phyloP scores from a whole-genome alignment of 768 basidiomycete species.

The Tulasnella sp. region DNA sequence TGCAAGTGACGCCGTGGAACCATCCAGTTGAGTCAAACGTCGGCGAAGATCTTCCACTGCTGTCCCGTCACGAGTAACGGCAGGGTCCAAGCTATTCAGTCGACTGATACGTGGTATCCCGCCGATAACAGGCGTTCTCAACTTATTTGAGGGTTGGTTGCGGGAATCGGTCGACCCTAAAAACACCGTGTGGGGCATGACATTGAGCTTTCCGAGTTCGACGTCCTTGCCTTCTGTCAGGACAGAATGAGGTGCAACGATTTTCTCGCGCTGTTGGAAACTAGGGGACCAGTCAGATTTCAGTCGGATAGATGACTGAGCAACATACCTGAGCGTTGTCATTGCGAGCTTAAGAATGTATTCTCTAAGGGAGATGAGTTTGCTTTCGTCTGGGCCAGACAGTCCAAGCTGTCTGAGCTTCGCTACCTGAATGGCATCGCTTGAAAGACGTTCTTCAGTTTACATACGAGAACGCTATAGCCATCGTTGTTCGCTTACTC shows the following conservation, averaged over 20 bases:
- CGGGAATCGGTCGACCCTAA: constrained; percentile 31
- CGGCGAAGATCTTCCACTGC: constrained; percentile 72
- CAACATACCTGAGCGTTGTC: constrained; percentile 58
- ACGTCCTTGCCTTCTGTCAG: constrained; percentile 49
- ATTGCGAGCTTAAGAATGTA: constrained; percentile 78
- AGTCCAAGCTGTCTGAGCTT: constrained; percentile 85
- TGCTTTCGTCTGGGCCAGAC: constrained; percentile 67
- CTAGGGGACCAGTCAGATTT: neutral
- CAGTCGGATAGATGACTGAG: neutral
- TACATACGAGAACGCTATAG: neutral
- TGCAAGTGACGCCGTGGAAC: constrained; percentile 51
- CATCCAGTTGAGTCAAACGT: constrained; percentile 59
- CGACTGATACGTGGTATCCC: constrained; percentile 11
- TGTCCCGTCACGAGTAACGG: neutral
- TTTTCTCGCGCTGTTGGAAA: constrained; percentile 5
- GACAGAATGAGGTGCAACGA: constrained; percentile 22
- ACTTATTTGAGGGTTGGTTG: neutral
- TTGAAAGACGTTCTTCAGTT: constrained; percentile 27
- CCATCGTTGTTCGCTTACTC: constrained; percentile 42
- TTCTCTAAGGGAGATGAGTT: constrained; percentile 79
- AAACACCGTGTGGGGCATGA: constrained; percentile 87
- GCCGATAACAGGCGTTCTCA: neutral
- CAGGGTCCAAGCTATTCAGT: constrained; percentile 12
- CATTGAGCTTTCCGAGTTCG: constrained; percentile 76
- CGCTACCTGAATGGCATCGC: constrained; percentile 63